Conservation (phyloP, 2,329 filamentous ascomycete genomes). For the Pyrenochaeta sp. region DNA sequence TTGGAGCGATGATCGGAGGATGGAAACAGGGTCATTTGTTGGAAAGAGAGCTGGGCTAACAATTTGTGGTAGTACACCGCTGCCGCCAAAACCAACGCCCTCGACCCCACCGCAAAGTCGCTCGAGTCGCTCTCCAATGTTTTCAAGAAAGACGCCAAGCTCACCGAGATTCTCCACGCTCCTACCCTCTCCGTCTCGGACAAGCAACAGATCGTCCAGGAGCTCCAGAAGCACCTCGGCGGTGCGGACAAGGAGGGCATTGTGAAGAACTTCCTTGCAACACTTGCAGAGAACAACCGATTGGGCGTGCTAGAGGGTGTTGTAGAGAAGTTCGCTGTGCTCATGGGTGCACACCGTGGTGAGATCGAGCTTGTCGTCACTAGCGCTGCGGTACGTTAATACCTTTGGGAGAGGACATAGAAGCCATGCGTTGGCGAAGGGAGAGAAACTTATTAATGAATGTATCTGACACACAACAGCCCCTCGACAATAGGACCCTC, state of each 20-base stretch:
- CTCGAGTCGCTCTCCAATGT: conserved; percentile 74
- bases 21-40: conserved; percentile 29
- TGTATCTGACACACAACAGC: conserved; percentile 57
- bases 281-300: conserved; percentile 96
- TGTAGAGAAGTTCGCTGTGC: conserved; percentile 82
- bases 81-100: conserved; percentile 82
- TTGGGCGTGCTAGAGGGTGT: conserved; percentile 83
- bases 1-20: conserved; percentile 26
- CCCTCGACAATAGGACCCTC: conserved; percentile 87
- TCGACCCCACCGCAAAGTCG: conserved; percentile 86
- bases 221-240: conserved; percentile 85
- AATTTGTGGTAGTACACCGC: conserved; percentile 81
- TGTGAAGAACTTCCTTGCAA: conserved; percentile 90
- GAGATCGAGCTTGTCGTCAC: conserved; percentile 95
- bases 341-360: conserved; percentile 89
- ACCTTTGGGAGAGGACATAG: neutral
- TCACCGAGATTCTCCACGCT: conserved; percentile 75
- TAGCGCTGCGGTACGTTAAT: conserved; percentile 78
- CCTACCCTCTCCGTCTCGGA: conserved; percentile 81
- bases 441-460: neutral
- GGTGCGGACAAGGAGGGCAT: conserved; percentile 75
- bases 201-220: conserved; percentile 85
- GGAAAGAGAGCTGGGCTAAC: conserved; percentile 31
- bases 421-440: neutral
- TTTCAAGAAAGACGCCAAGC: conserved; percentile 84